phyloP scores from a whole-genome alignment of 441 rosid genomes.

The Gossypium schwendimanii region DNA sequence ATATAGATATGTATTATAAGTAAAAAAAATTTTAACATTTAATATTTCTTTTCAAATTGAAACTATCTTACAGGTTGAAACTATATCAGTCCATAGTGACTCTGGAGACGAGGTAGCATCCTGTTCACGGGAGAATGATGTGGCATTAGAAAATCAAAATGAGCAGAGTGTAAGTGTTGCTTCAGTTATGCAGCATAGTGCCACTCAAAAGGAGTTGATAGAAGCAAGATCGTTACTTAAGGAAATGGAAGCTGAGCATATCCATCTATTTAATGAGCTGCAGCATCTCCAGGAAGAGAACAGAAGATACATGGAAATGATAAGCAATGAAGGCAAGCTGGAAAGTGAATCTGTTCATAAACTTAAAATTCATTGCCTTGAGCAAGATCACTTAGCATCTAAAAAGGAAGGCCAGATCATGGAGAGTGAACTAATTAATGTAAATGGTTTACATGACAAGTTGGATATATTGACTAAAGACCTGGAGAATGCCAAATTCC shows the following conservation, averaged over 20 bases:
- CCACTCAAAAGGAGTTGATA: slow-evolving; percentile 31
- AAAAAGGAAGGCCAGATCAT: slow-evolving; percentile 21
- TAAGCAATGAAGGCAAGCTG: slow-evolving; percentile 27
- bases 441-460: slow-evolving; percentile 43
- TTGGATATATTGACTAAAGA: slow-evolving; percentile 50
- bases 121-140: slow-evolving; percentile 28
- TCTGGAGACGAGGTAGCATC: slow-evolving; percentile 37
- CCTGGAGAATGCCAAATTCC: slow-evolving; percentile 51
- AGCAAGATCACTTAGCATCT: slow-evolving; percentile 20
- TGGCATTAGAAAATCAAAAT: slow-evolving; percentile 25
- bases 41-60: slow-evolving; percentile 4
- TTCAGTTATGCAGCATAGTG: slow-evolving; percentile 23
- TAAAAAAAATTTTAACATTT: not conserved
- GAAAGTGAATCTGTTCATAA: slow-evolving; percentile 30
- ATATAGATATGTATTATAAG: not conserved
- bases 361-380: slow-evolving; percentile 23
- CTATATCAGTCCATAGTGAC: slow-evolving; percentile 35
- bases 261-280: slow-evolving; percentile 35
- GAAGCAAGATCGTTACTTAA: slow-evolving; percentile 33
- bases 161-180: slow-evolving; percentile 24
- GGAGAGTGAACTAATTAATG: slow-evolving; percentile 29
- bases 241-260: slow-evolving; percentile 38
- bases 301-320: slow-evolving; percentile 30
- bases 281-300: slow-evolving; percentile 45
- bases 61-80: slow-evolving; percentile 43